Percentiles rank a stretch among this genome's conserved stretches.
Evolutionary conservation across 2,329 filamentous ascomycete genomes (phyloP).

Genomic region (Whalleya microplaca): DNA sequence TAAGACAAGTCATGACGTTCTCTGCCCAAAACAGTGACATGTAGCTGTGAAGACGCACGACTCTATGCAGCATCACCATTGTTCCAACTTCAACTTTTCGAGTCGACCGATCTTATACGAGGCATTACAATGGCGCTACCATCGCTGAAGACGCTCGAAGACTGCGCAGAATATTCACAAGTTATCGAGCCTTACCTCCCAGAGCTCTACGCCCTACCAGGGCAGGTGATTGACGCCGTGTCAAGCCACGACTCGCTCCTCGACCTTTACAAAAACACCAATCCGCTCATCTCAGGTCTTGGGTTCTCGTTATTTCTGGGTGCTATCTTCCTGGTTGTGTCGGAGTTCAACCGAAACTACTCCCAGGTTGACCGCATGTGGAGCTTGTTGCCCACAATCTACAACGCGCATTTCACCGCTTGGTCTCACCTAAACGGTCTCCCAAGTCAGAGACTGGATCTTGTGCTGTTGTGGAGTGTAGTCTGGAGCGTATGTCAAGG

Average conservation of each 20-base stretch:
- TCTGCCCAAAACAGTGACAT: background rate
- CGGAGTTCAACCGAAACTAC: conserved; percentile 90
- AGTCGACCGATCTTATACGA: conserved; percentile 1
- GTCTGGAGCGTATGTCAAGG: conserved; percentile 74
- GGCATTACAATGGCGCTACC: conserved; percentile 67
- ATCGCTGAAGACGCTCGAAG: conserved; percentile 67
- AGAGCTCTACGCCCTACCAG: conserved; percentile 72
- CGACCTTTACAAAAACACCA: conserved; percentile 79
- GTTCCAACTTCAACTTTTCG: background rate
- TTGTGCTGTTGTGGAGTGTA: conserved; percentile 69
- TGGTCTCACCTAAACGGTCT: conserved; percentile 80
- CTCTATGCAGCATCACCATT: background rate
- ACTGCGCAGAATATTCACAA: conserved; percentile 76
- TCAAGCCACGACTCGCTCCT: conserved; percentile 65
- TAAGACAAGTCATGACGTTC: conserved; percentile 20
- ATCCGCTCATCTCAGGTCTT: conserved; percentile 79
- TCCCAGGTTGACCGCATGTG: conserved; percentile 95
- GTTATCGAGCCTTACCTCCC: conserved; percentile 76
- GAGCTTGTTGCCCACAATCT: conserved; percentile 87
- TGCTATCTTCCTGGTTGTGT: conserved; percentile 71
- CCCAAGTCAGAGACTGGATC: conserved; percentile 71
- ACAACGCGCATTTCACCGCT: conserved; percentile 80
- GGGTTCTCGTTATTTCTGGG: conserved; percentile 73
- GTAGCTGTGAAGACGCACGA: background rate
- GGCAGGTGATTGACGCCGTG: conserved; percentile 62